A percentile compares a stretch with the other conserved stretches of the same genome.
Conservation (phyloP, 768 basidiomycete species). For the Rhizopogon salebrosus region DNA sequence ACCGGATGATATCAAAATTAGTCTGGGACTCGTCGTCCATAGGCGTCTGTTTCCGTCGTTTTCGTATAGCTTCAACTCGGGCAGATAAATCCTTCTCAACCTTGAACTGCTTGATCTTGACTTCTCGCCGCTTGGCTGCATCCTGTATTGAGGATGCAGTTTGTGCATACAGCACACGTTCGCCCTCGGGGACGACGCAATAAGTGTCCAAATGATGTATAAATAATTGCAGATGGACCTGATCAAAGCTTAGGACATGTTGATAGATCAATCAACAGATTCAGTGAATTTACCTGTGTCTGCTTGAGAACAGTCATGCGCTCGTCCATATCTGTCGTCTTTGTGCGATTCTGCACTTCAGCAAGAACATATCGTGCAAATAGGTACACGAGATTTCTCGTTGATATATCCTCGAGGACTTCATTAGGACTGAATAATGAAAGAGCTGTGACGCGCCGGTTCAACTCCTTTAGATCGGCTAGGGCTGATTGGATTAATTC, state of each 20-base stretch:
- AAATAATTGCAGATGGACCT: slow-evolving; percentile 49
- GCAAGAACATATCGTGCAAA: slow-evolving; percentile 64
- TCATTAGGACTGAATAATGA: slow-evolving; percentile 84
- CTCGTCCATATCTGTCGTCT: slow-evolving; percentile 49
- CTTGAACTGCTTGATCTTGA: slow-evolving; percentile 89
- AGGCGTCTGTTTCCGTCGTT: slow-evolving; percentile 42
- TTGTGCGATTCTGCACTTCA: slow-evolving; percentile 58
- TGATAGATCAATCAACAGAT: neutral
- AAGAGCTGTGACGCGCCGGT: slow-evolving; percentile 50
- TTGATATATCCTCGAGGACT: slow-evolving; percentile 74
- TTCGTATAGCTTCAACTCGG: slow-evolving; percentile 59
- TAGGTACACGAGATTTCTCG: slow-evolving; percentile 70
- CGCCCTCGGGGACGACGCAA: slow-evolving; percentile 56
- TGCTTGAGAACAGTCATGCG: slow-evolving; percentile 51
- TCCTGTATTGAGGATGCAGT: slow-evolving; percentile 50
- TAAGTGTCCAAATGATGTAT: slow-evolving; percentile 55
- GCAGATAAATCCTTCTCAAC: slow-evolving; percentile 75
- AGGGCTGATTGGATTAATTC: slow-evolving; percentile 52
- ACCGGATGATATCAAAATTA: slow-evolving; percentile 60
- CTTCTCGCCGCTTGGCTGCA: slow-evolving; percentile 67
- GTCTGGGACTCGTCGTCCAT: slow-evolving; percentile 30
- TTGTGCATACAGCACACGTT: slow-evolving; percentile 50
- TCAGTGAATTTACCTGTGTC: slow-evolving; percentile 42
- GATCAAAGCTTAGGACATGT: neutral
- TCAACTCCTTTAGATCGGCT: slow-evolving; percentile 49